Base-by-base conservation (phyloP, 176 grass and related monocot genomes). In the Elymus sibiricus region DNA sequence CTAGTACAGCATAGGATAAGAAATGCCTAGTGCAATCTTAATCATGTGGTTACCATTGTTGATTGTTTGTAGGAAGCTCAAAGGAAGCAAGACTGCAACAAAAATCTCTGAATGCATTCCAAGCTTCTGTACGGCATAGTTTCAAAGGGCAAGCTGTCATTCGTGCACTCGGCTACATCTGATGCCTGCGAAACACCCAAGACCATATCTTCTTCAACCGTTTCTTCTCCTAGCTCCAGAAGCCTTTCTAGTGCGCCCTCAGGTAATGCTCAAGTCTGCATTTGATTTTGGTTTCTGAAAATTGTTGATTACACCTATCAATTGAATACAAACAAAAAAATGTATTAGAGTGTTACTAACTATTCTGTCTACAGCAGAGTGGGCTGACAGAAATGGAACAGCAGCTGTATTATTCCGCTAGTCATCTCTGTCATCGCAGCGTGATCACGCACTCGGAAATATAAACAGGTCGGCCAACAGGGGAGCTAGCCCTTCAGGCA, bases 91-190 rank as follows among this genome's bases (percentile, higher is more conserved):
- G 73, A 86, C 87, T 17, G 90, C 90, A 63, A 85, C 89, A 28
- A 94, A 86, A 90, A 97, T 97, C 81, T 97, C 85, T 2, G 90
- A 83, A 82, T 84, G 85, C 85, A 89, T 90, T 73, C 94, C 94
- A 42, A 86, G 76, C 76, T 97, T 97, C 66, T 97, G 94, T 83
- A 97, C 92, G 69, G 85, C 79, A 37, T 97, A 92, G 76, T 97
- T 65, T 97, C 85, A 6, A 97, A 92, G 89, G 92, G 94, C 40
- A 94, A 97, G 88, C 77, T 97, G 3, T 86, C 83, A 88, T 97
- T 84, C 12, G 94, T 94, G 58, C 86, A 58, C 39, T 78, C 90
- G 49, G 89, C 90, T 83, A 94, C 90, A 79, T 47, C 85, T 31
- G 83, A 77, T 34, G 76, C 14, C 2, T 13, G 24, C 15, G 76